Conservation (phyloP, 2,329 filamentous ascomycete genomes). For the Microdochium bolleyi region DNA sequence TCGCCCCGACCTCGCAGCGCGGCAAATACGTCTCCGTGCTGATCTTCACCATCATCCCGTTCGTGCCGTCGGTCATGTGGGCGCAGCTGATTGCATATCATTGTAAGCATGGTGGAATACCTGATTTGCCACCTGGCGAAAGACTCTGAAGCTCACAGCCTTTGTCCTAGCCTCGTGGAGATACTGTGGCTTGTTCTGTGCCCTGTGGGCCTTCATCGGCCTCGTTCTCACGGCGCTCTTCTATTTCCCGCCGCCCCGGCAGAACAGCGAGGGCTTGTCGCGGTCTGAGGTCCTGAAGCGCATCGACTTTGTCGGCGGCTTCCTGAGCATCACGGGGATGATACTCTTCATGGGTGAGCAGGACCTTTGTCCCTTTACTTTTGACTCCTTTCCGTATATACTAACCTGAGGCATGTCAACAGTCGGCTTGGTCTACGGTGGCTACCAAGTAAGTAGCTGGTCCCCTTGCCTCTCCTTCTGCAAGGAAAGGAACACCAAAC, state of each 20-base stretch:
- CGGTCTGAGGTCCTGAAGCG: conserved; percentile 29
- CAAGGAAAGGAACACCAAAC: too few species aligned
- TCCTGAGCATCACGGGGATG: conserved; percentile 39
- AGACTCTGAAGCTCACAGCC: too few species aligned
- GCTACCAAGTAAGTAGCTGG: conserved; percentile 16
- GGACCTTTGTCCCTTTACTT: too few species aligned
- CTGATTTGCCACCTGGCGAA: too few species aligned
- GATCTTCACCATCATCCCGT: conserved; percentile 54
- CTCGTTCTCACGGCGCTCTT: conserved; percentile 41
- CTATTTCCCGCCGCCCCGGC: conserved; percentile 43
- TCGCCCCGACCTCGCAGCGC: conserved; percentile 57
- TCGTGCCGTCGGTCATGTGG: conserved; percentile 54
- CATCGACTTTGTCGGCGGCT: conserved; percentile 42
- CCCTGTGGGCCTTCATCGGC: conserved; percentile 41
- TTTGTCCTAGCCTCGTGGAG: too few species aligned
- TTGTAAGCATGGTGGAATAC: too few species aligned
- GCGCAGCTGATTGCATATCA: conserved; percentile 41
- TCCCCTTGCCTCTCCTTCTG: background rate
- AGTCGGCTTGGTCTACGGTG: conserved; percentile 34
- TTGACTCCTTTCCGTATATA: too few species aligned
- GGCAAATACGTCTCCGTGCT: conserved; percentile 54
- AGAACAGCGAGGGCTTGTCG: conserved; percentile 29
- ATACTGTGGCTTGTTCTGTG: conserved; percentile 44
- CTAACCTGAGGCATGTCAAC: too few species aligned
- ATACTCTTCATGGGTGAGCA: conserved; percentile 41